A percentile compares a stretch with the other conserved stretches of the same genome.
phyloP scores from a whole-genome alignment of 768 basidiomycete species.

The Tulasnella sp. region DNA sequence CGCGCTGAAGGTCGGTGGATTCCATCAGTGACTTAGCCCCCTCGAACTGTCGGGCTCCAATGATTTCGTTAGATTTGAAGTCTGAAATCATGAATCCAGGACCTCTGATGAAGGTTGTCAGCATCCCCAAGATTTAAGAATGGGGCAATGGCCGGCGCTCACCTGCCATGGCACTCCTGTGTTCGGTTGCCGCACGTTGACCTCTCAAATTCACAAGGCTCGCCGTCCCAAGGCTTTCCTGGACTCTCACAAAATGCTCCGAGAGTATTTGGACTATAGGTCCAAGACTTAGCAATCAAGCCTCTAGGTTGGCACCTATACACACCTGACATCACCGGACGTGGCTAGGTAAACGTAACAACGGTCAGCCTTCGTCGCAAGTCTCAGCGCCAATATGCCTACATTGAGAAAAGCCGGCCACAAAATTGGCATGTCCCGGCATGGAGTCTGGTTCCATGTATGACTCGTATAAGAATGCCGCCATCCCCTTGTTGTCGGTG shows the following conservation, averaged over 20 bases:
- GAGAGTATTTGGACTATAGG: conserved; percentile 61
- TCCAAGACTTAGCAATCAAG: background rate
- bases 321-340: conserved; percentile 45
- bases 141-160: conserved; percentile 23
- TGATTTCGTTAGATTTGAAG: conserved; percentile 67
- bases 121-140: background rate
- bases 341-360: conserved; percentile 16
- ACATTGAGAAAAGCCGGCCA: conserved; percentile 73
- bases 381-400: conserved; percentile 24
- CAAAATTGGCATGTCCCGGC: conserved; percentile 63
- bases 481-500: conserved; percentile 80
- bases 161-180: conserved; percentile 66
- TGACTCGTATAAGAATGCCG: conserved; percentile 68
- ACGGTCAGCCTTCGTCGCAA: background rate
- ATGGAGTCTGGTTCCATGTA: conserved; percentile 52
- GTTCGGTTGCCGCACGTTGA: conserved; percentile 69
- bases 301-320: conserved; percentile 41
- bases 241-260: conserved; percentile 75
- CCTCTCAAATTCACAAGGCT: conserved; percentile 57
- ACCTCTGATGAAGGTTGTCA: conserved; percentile 36
- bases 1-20: conserved; percentile 38
- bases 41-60: conserved; percentile 60
- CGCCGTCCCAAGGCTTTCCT: conserved; percentile 57
- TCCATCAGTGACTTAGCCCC: conserved; percentile 62
- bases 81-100: conserved; percentile 69